Evolutionary conservation across 2,329 filamentous ascomycete species (phyloP).

Genomic region (Cytospora piceae): DNA sequence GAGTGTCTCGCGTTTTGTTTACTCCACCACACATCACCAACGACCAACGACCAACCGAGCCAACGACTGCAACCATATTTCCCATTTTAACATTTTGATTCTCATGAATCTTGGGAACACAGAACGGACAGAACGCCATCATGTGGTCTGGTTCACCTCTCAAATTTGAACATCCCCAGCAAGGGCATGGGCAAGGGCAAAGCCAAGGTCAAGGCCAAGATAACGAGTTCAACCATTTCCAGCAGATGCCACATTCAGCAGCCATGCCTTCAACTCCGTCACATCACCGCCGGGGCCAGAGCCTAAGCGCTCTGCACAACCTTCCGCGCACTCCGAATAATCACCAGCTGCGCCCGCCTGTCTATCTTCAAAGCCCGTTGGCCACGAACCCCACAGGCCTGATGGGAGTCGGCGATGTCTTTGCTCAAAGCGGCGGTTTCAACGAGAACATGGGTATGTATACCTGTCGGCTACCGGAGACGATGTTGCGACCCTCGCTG

Average conservation of each 20-base stretch:
- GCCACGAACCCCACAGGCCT: constrained; percentile 24
- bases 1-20: constrained; percentile 2
- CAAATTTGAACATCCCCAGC: constrained; percentile 29
- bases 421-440: constrained; percentile 18
- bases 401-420: constrained; percentile 29
- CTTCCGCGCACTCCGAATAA: constrained; percentile 28
- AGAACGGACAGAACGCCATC: constrained; percentile 12
- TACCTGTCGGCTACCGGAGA: not conserved
- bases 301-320: constrained; percentile 23
- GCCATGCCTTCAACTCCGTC: constrained; percentile 28
- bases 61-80: not conserved
- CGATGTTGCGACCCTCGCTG: not conserved
- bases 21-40: not conserved
- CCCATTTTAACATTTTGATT: not conserved
- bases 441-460: constrained; percentile 30
- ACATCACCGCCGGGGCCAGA: constrained; percentile 29
- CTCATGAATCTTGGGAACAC: not conserved
- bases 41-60: not conserved
- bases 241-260: constrained; percentile 26
- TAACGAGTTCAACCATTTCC: constrained; percentile 29
- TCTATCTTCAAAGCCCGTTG: constrained; percentile 30
- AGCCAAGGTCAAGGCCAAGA: constrained; percentile 12
- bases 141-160: constrained; percentile 30
- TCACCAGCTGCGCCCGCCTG: constrained; percentile 27
- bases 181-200: constrained; percentile 9